These are phyloP conservation scores for Entomortierella chlamydospora DNA, from an alignment of 192 early-diverging fungal genomes.

Conservation along the genomic window DNA sequence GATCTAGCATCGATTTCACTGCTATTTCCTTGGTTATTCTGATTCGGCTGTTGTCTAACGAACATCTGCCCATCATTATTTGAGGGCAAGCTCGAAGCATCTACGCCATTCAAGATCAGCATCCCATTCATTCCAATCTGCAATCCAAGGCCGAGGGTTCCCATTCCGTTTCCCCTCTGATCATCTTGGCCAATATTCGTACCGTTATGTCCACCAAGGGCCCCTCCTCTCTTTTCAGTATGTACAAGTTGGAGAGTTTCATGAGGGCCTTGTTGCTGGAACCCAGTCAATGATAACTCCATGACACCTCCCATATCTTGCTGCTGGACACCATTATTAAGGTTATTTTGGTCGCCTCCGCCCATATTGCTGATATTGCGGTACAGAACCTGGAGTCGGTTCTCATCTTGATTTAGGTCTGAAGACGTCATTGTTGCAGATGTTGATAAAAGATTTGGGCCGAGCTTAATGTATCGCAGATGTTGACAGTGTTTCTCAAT, in stretches of 20 bases:
- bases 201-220: background rate
- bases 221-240: conserved; percentile 27
- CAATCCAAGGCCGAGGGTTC: conserved; percentile 25
- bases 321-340: background rate
- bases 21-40: background rate
- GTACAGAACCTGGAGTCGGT: conserved; percentile 29
- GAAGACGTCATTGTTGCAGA: background rate
- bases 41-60: background rate
- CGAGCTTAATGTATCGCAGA: conserved; percentile 55
- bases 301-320: conserved; percentile 20
- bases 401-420: conserved; percentile 9
- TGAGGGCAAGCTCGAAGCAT: conserved; percentile 4
- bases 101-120: conserved; percentile 43
- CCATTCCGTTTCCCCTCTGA: conserved; percentile 3
- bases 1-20: background rate
- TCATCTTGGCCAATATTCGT: background rate
- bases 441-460: background rate
- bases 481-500: conserved; percentile 70
- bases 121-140: conserved; percentile 45
- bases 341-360: background rate
- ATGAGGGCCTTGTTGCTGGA: conserved; percentile 12
- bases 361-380: conserved; percentile 2
- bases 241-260: conserved; percentile 46
- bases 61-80: conserved; percentile 4
- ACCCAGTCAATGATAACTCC: conserved; percentile 30